Base-by-base conservation (phyloP, 108 stramenopile species). In the Poteriospumella lacustris region DNA sequence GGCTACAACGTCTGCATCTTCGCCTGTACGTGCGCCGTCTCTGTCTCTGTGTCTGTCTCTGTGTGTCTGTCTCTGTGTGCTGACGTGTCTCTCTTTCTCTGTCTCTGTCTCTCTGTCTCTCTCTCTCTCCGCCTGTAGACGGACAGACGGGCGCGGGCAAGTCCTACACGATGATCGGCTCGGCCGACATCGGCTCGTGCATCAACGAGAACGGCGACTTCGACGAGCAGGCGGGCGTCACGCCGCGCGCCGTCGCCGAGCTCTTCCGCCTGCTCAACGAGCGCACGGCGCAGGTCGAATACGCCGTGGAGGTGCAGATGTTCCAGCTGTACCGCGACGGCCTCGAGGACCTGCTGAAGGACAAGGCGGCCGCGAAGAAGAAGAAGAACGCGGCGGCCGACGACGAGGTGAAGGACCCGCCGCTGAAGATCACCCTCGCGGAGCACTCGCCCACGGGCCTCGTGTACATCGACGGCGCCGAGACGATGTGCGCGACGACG, bases 1-100 rank as follows among this genome's bases (percentile, higher is more conserved):
- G 91, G 91, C 58, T 91, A 86, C 81, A 90, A 91, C 78, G 88
- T 87, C 26, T 87, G 86, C 78, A 83, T 85, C 58, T 88, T 87
- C 52, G 85, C 85, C 1, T 87, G 85, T n/a, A n/a, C n/a, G n/a
- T n/a, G n/a, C n/a, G n/a, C n/a, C n/a, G n/a, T n/a, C n/a, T n/a
- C n/a, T n/a, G n/a, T n/a, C n/a, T n/a, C n/a, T n/a, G n/a, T n/a
- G n/a, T n/a, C n/a, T n/a, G n/a, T n/a, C n/a, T n/a, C n/a, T n/a
- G n/a, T n/a, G n/a, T n/a, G n/a, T n/a, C n/a, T n/a, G n/a, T n/a
- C n/a, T n/a, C n/a, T n/a, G n/a, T n/a, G n/a, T n/a, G n/a, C n/a
- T n/a, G n/a, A n/a, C n/a, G n/a, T n/a, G n/a, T n/a, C n/a, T n/a
- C n/a, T n/a, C n/a, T n/a, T n/a, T n/a, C n/a, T n/a, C n/a, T n/a